Conservation (phyloP, 768 basidiomycete genomes). For the Boletus pseudopeckii region DNA sequence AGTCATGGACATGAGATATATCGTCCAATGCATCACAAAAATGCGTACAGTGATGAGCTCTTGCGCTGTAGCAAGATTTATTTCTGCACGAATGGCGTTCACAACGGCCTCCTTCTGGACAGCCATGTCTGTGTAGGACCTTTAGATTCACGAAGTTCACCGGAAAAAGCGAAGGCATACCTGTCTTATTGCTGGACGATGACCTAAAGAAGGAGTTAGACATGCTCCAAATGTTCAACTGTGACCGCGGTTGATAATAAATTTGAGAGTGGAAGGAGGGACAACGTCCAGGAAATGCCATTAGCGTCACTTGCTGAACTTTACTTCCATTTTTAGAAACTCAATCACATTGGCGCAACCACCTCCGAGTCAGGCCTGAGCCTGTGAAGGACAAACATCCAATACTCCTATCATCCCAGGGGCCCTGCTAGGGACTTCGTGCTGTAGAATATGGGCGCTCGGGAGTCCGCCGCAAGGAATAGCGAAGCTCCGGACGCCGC, state of each 20-base stretch:
- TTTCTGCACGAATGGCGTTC: conserved; percentile 63
- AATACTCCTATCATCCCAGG: not conserved
- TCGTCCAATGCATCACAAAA: not conserved
- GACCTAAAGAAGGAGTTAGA: conserved; percentile 49
- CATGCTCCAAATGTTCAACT: conserved; percentile 33
- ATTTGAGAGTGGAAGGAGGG: not conserved
- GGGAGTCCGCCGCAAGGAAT: conserved; percentile 53
- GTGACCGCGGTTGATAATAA: not conserved
- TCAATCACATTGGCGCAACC: not conserved
- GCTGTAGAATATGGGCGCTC: conserved; percentile 55
- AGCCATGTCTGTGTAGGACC: conserved; percentile 30
- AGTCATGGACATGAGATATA: not conserved
- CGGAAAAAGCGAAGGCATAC: conserved; percentile 4
- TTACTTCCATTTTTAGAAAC: conserved; percentile 15
- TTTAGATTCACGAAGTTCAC: not conserved
- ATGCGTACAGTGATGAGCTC: conserved; percentile 68
- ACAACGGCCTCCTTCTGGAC: conserved; percentile 47
- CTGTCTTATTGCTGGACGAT: conserved; percentile 30
- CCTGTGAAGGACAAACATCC: not conserved
- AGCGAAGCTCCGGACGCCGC: conserved; percentile 24
- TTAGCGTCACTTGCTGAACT: not conserved
- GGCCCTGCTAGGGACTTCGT: not conserved
- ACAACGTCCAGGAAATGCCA: not conserved
- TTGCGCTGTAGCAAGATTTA: conserved; percentile 72
- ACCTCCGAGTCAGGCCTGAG: not conserved